Percentiles rank a stretch among this genome's conserved stretches.
Conservation (phyloP, 768 basidiomycete genomes). For the Russula emetica region DNA sequence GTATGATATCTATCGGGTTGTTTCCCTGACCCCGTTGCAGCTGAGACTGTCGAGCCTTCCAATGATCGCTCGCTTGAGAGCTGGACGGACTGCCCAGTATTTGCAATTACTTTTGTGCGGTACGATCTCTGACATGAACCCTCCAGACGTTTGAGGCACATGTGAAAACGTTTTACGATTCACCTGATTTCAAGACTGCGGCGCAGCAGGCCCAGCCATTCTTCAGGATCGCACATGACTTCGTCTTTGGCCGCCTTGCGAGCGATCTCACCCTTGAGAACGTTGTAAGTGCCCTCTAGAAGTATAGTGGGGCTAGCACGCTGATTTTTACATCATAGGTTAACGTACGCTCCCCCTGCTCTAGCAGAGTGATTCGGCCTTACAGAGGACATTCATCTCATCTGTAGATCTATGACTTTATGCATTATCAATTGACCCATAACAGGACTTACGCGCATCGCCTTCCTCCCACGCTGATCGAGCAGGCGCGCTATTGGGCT, state of each 20-base stretch:
- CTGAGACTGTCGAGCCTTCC: conserved; percentile 81
- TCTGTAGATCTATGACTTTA: conserved; percentile 65
- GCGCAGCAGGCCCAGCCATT: conserved; percentile 57
- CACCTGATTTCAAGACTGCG: conserved; percentile 60
- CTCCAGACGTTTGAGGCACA: conserved; percentile 61
- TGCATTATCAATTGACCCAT: conserved; percentile 71
- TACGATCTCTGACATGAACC: conserved; percentile 1
- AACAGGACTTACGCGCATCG: conserved; percentile 78
- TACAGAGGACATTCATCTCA: conserved; percentile 9
- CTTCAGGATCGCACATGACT: conserved; percentile 63
- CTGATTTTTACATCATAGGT: conserved; percentile 45
- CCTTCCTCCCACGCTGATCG: conserved; percentile 71
- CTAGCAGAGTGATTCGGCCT: neutral
- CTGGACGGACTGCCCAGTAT: conserved; percentile 62
- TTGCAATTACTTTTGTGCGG: conserved; percentile 22
- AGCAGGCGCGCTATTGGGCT: conserved; percentile 70
- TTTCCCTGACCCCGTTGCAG: conserved; percentile 34
- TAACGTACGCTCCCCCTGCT: conserved; percentile 51
- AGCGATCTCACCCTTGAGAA: conserved; percentile 54
- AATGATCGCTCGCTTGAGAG: conserved; percentile 82
- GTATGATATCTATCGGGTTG: neutral
- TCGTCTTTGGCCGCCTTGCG: conserved; percentile 58
- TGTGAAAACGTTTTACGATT: conserved; percentile 54
- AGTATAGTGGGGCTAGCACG: neutral
- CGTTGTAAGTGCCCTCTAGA: conserved; percentile 45